Evolutionary conservation across 768 basidiomycete genomes (phyloP).

Genomic region (Macrolepiota albuminosa): DNA sequence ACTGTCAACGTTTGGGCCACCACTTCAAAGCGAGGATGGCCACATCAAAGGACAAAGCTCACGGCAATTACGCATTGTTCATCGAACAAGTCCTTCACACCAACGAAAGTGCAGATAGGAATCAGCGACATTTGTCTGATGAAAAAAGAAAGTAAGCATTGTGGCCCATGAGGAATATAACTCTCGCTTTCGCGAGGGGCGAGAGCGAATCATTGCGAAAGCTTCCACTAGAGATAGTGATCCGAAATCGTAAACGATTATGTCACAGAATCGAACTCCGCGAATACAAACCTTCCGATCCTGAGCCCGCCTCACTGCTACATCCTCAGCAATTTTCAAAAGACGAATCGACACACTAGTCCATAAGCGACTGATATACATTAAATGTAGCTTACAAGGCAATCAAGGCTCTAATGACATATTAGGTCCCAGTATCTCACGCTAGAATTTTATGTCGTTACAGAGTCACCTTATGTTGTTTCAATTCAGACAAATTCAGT

Average conservation of each 20-base stretch:
- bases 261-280: background rate
- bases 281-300: background rate
- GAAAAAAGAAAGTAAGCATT: background rate
- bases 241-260: too few species aligned
- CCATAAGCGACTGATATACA: too few species aligned
- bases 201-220: background rate
- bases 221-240: too few species aligned
- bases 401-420: too few species aligned
- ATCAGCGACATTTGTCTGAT: background rate
- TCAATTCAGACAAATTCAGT: background rate
- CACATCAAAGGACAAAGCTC: constrained; percentile 12
- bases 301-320: too few species aligned
- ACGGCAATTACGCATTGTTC: constrained; percentile 6
- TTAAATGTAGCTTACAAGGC: too few species aligned
- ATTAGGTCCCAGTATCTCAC: too few species aligned
- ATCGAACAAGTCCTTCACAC: background rate
- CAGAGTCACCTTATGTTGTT: background rate
- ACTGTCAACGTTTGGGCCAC: constrained; percentile 7
- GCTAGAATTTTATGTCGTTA: too few species aligned
- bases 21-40: constrained; percentile 8
- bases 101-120: background rate
- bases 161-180: background rate
- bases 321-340: too few species aligned
- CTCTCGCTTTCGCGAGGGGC: background rate
- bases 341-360: background rate